Evolutionary conservation across 2,329 filamentous ascomycete genomes (phyloP).

Genomic region (Penicillium sp.): DNA sequence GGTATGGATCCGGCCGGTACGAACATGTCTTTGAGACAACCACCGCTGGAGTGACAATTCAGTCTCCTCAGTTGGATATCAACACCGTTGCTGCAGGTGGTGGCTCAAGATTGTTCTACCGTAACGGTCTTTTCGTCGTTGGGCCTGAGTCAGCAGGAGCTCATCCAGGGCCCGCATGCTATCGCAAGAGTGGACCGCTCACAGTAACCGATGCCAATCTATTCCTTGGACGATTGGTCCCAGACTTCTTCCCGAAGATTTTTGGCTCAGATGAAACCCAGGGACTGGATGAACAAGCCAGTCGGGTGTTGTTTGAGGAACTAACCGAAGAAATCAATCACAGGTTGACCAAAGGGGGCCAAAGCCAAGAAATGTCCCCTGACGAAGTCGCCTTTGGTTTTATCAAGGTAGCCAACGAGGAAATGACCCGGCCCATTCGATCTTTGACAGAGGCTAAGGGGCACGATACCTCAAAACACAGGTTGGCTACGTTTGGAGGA

Average conservation of each 20-base stretch:
- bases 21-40: conserved; percentile 92
- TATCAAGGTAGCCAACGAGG: conserved; percentile 83
- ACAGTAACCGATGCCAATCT: conserved; percentile 94
- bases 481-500: conserved; percentile 82
- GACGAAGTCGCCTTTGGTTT: conserved; percentile 89
- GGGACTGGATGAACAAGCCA: conserved; percentile 69
- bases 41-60: conserved; percentile 83
- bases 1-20: conserved; percentile 78
- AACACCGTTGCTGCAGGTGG: conserved; percentile 89
- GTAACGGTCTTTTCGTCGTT: conserved; percentile 63
- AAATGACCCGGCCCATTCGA: conserved; percentile 84
- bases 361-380: conserved; percentile 54
- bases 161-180: conserved; percentile 86
- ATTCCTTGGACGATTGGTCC: conserved; percentile 75
- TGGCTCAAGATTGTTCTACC: conserved; percentile 58
- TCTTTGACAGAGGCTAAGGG: conserved; percentile 89
- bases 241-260: conserved; percentile 90
- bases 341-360: conserved; percentile 46
- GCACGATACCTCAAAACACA: conserved; percentile 80
- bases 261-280: conserved; percentile 83
- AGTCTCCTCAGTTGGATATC: conserved; percentile 84
- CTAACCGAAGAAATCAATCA: conserved; percentile 73
- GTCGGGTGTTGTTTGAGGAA: conserved; percentile 66
- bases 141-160: conserved; percentile 86
- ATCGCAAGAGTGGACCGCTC: conserved; percentile 81